Evolutionary conservation across 108 stramenopile species (phyloP), one percentile per base, ranked within the genome.

Genomic region (Fragilariopsis cylindrus): DNA sequence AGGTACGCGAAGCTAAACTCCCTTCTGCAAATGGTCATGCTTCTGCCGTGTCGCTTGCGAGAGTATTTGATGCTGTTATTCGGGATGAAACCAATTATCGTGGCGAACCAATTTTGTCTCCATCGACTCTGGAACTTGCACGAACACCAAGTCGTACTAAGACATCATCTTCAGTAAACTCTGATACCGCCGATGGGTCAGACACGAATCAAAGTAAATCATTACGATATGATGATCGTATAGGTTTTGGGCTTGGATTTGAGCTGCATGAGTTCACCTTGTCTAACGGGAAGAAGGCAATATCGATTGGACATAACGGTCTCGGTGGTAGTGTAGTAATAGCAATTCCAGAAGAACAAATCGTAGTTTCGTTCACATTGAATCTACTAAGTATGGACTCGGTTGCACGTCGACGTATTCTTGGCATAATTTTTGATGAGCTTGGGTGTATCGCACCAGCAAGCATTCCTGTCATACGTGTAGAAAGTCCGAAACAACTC

Each of bases 1-100:
- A 77, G n/a, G 76, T 70, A 2, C 76, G 70, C 3, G 30, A 56
- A 16, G 81, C 81, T 4, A 81, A 81, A 8, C 63, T 81, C 40
- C 81, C 81, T 46, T 70, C 81, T 7, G 81, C 81, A 13, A 70
- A 66, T 18, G 81, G 81, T 39, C 76, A 70, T 7, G 70, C 65
- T 58, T 81, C 81, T 15, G 81, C 81, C 4, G 53, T 15, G 39
- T 70, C 75, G 49, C 53, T 81, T 42, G 81, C 81, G n/a, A 15
- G 13, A 18, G 66, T 81, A 16, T 77, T 63, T 41, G 53, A 81
- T 19, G 71, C 70, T 3, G 0, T 81, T 13, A 40, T 63, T 19
- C 40, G 47, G 21, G 42, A 42, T 21, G 57, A 42, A 55, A 74
- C 43, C n/a, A 30, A 30, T 30, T 30, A 30, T 30, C 30, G 30